These are phyloP conservation scores for Mycoemilia scoparia DNA, from an alignment of 192 early-diverging fungal genomes.

Conservation along the genomic window DNA sequence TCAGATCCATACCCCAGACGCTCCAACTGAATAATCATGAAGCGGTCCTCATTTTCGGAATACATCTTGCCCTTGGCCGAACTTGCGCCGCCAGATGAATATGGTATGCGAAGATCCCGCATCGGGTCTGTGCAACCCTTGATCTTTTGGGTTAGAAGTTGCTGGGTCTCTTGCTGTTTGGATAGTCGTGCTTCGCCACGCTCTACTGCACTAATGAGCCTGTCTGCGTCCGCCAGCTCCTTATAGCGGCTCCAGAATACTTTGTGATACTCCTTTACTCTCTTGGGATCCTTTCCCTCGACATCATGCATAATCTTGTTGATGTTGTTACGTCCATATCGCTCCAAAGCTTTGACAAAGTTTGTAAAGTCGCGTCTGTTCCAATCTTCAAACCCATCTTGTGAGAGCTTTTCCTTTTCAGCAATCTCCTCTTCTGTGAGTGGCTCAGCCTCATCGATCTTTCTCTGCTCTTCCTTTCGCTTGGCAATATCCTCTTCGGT, in stretches of 20 bases:
- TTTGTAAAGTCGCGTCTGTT: slow-evolving; percentile 70
- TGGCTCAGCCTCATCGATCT: slow-evolving; percentile 75
- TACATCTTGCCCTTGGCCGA: slow-evolving; percentile 65
- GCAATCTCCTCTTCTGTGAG: slow-evolving; percentile 74
- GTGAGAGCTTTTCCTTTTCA: slow-evolving; percentile 47
- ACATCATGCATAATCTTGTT: slow-evolving; percentile 64
- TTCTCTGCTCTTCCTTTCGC: slow-evolving; percentile 55
- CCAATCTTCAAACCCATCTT: slow-evolving; percentile 80
- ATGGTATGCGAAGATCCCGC: slow-evolving; percentile 76
- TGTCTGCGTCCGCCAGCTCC: slow-evolving; percentile 79
- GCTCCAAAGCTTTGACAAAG: slow-evolving; percentile 73
- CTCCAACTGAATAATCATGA: slow-evolving; percentile 74
- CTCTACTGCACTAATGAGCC: slow-evolving; percentile 66
- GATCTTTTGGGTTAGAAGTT: slow-evolving; percentile 61
- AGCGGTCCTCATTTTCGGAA: slow-evolving; percentile 95
- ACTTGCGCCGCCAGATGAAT: slow-evolving; percentile 42
- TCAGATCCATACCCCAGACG: slow-evolving; percentile 78
- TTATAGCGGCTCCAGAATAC: slow-evolving; percentile 81
- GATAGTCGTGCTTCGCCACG: slow-evolving; percentile 70
- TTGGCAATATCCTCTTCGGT: slow-evolving; percentile 31
- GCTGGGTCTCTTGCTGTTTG: slow-evolving; percentile 66
- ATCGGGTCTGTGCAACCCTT: slow-evolving; percentile 47
- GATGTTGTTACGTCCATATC: slow-evolving; percentile 62
- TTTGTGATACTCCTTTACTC: slow-evolving; percentile 66
- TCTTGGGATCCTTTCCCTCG: slow-evolving; percentile 77